Percentiles rank a stretch among this genome's conserved stretches.
phyloP scores from a whole-genome alignment of 208 protist genomes.

The Sergeia podlipaevii region DNA sequence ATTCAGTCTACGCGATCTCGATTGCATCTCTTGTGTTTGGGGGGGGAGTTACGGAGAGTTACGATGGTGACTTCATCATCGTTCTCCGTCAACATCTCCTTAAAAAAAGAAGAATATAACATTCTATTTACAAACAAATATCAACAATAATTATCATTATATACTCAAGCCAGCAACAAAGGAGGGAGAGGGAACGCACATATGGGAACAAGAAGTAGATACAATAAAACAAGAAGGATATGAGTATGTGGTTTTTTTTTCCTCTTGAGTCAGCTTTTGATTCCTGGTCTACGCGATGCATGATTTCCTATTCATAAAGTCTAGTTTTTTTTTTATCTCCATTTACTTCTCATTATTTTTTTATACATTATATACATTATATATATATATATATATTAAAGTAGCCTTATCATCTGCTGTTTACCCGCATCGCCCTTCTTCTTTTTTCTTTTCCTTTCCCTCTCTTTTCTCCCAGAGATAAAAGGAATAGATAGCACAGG shows the following conservation, averaged over 20 bases:
- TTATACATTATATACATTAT: background rate
- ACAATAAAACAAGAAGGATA: background rate
- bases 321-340: background rate
- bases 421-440: background rate
- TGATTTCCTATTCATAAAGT: background rate
- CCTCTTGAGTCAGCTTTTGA: constrained; percentile 8
- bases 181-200: no score
- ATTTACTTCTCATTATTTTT: background rate
- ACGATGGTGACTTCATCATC: no score
- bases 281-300: background rate
- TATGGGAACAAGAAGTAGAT: no score
- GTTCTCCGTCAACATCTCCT: no score
- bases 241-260: constrained; percentile 11
- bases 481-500: no score
- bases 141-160: no score
- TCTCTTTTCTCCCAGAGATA: background rate
- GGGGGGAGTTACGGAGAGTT: no score
- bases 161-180: no score
- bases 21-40: background rate
- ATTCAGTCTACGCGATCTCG: background rate
- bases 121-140: no score
- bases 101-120: no score
- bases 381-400: background rate
- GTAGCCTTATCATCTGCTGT: background rate
- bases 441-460: background rate